Conservation (phyloP, 352 stramenopile genomes). For the Lagenidium sp. region DNA sequence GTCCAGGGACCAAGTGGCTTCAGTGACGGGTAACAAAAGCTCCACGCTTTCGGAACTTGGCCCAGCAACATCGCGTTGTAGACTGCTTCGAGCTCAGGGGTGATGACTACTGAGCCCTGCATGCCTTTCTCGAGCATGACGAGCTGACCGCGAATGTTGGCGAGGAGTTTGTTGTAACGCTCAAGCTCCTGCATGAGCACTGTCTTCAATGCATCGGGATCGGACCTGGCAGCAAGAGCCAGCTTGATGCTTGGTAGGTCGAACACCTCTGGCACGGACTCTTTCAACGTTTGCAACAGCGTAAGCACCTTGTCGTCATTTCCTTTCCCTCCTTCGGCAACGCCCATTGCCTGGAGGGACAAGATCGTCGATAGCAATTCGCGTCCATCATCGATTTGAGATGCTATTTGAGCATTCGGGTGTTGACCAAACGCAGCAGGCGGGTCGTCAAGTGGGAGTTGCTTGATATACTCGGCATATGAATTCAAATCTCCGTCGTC, state of each 20-base stretch:
- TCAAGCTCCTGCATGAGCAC: slow-evolving; percentile 94
- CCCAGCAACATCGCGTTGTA: slow-evolving; percentile 88
- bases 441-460: slow-evolving; percentile 86
- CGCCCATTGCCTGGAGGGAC: slow-evolving; percentile 81
- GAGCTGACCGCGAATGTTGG: slow-evolving; percentile 70
- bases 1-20: slow-evolving; percentile 93
- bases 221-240: slow-evolving; percentile 48
- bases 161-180: slow-evolving; percentile 89
- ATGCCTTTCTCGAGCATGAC: slow-evolving; percentile 87
- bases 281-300: slow-evolving; percentile 70
- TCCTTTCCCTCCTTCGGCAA: slow-evolving; percentile 70
- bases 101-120: slow-evolving; percentile 93
- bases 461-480: slow-evolving; percentile 89
- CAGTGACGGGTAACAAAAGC: slow-evolving; percentile 91
- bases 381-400: slow-evolving; percentile 90
- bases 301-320: slow-evolving; percentile 88
- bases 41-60: slow-evolving; percentile 86
- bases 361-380: slow-evolving; percentile 88
- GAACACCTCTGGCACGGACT: slow-evolving; percentile 88
- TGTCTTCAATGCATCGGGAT: slow-evolving; percentile 91
- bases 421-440: slow-evolving; percentile 93
- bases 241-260: slow-evolving; percentile 76
- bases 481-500: slow-evolving; percentile 82
- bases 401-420: slow-evolving; percentile 93
- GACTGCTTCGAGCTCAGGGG: slow-evolving; percentile 89